Evolutionary conservation across 257 asterid species (phyloP), one percentile per base, ranked within the genome.

Genomic region (Henckelia pumila): DNA sequence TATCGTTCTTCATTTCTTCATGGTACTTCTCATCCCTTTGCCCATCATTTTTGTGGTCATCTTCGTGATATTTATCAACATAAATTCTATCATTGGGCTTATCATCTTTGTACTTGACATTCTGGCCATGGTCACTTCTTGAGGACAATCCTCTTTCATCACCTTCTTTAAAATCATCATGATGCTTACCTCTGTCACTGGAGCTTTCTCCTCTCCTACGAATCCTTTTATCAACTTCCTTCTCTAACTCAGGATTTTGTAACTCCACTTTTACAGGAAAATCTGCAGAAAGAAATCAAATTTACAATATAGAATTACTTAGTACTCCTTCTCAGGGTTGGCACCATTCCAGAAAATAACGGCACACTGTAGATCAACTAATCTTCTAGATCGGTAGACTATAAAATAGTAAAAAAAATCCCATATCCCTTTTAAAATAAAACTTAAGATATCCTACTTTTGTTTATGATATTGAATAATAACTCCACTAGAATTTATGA

Each of bases 111-210:
- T 77, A 67, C 75, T 79, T 89, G 63, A 79, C 80, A 78, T 85
- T 93, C 85, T 82, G 84, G 55, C 84, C 76, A 64, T 79, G 95
- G 32, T 90, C 99, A 66, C 81, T 75, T 79, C 81, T 94, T 11
- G 88, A 81, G 57, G 96, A 74, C 71, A 73, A 20, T 58, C 84
- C 80, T 58, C 74, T 87, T 70, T 82, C 93, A 53, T 81, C 89
- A 53, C 79, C 76, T 73, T 87, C 95, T 80, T 79, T 85, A 63
- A 70, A 44, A 76, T 80, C 87, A 63, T 84, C 90, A 16, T 72
- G 81, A 72, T 81, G 78, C 69, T 79, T 85, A 32, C 83, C 96
- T 72, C 80, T 78, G 75, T 86, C 95, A 76, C 76, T 76, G 65
- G 95, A 80, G 70, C 76, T 77, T 68, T 91, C 99, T 64, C 79